Evolutionary conservation across 2,329 filamentous ascomycete genomes (phyloP).

Genomic region (Drechslerella coelobrocha): DNA sequence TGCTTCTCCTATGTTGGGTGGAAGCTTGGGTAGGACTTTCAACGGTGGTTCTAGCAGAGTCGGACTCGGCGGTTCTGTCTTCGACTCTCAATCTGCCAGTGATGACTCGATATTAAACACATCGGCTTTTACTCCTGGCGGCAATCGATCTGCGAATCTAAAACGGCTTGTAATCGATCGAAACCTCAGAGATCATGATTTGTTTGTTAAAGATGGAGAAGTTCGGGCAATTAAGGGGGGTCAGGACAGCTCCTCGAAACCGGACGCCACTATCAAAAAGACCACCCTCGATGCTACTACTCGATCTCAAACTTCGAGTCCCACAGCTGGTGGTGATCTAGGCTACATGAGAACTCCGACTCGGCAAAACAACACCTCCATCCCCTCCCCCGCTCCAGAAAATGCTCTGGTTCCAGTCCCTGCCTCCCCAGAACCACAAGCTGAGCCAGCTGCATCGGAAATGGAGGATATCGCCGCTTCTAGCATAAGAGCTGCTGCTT

Average conservation of each 20-base stretch:
- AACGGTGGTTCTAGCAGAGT: conserved; percentile 53
- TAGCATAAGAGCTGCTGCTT: conserved; percentile 35
- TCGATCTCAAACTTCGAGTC: conserved; percentile 41
- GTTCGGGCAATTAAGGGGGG: conserved; percentile 63
- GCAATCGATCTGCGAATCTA: conserved; percentile 65
- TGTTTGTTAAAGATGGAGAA: conserved; percentile 58
- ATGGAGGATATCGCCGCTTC: conserved; percentile 50
- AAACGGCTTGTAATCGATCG: conserved; percentile 95
- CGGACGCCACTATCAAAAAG: conserved; percentile 50
- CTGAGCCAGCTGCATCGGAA: conserved; percentile 60
- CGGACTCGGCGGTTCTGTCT: conserved; percentile 52
- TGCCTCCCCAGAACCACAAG: conserved; percentile 63
- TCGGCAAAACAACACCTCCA: conserved; percentile 18
- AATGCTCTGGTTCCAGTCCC: conserved; percentile 65
- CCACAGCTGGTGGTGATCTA: conserved; percentile 28
- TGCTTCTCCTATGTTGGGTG: conserved; percentile 53
- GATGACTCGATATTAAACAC: conserved; percentile 56
- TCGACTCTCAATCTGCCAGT: conserved; percentile 51
- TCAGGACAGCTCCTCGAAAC: conserved; percentile 56
- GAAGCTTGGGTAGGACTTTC: conserved; percentile 54
- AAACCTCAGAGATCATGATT: conserved; percentile 71
- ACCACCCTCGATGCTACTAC: conserved; percentile 36
- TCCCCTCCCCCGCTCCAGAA: conserved; percentile 29
- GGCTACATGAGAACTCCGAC: conserved; percentile 50
- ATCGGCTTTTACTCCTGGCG: conserved; percentile 54